These are phyloP conservation scores for Pseudogymnoascus sp. DNA, from an alignment of 2,329 filamentous ascomycete species.

Conservation along the genomic window DNA sequence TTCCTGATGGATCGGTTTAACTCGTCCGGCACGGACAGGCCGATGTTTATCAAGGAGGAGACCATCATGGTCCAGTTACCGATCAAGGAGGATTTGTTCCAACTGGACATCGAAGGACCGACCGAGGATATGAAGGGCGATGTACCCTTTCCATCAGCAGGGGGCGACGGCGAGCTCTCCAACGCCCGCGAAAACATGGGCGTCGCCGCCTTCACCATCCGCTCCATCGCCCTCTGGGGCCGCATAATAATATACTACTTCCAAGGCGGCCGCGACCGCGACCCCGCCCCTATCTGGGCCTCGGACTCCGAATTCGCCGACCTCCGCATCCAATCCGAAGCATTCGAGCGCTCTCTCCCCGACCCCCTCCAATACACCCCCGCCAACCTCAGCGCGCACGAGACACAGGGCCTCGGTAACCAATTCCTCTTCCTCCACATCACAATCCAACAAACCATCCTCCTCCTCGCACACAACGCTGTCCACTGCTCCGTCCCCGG, in stretches of 20 bases:
- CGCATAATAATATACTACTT: conserved; percentile 85
- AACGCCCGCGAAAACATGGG: conserved; percentile 83
- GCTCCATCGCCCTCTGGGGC: conserved; percentile 81
- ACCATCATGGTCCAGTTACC: conserved; percentile 84
- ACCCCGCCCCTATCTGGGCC: conserved; percentile 73
- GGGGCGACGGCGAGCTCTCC: conserved; percentile 56
- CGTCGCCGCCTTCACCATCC: conserved; percentile 83
- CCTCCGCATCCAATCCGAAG: conserved; percentile 64
- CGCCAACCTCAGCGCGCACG: conserved; percentile 79
- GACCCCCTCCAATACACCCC: conserved; percentile 63
- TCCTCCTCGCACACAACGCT: conserved; percentile 67
- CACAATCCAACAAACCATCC: conserved; percentile 76
- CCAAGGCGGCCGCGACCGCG: conserved; percentile 75
- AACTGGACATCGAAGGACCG: conserved; percentile 80
- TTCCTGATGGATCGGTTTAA: conserved; percentile 98
- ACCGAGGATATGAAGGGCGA: conserved; percentile 77
- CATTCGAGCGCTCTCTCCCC: conserved; percentile 64
- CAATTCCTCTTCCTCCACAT: conserved; percentile 93
- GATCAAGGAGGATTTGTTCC: conserved; percentile 82
- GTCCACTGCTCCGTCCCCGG: background rate
- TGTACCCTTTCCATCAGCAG: conserved; percentile 54
- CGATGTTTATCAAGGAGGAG: conserved; percentile 84
- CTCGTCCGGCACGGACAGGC: conserved; percentile 87
- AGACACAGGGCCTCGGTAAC: conserved; percentile 76
- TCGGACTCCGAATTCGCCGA: conserved; percentile 67